Percentiles rank a stretch among this genome's conserved stretches.
Evolutionary conservation across 495 filamentous ascomycete genomes (phyloP).

Genomic region (Cercophora samala): DNA sequence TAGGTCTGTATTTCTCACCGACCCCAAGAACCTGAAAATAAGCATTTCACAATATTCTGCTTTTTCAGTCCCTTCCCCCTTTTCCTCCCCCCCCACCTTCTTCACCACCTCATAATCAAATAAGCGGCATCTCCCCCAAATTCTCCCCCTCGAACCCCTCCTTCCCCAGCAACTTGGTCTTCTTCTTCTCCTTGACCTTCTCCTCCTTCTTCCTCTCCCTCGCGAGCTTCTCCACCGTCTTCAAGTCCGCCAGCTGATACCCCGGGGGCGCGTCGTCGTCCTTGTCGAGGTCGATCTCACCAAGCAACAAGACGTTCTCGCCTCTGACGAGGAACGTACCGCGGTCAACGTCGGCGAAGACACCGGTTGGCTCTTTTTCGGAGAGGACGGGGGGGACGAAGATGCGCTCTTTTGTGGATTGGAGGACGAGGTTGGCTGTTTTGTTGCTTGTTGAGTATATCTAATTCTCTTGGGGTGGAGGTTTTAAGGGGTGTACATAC

Average conservation of each 20-base stretch:
- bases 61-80: conserved; percentile 19
- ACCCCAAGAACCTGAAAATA: conserved; percentile 16
- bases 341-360: conserved; percentile 74
- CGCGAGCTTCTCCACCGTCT: conserved; percentile 67
- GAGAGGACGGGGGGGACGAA: conserved; percentile 53
- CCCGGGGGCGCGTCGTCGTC: conserved; percentile 81
- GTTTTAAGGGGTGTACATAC: conserved; percentile 48
- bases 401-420: conserved; percentile 83
- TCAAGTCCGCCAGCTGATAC: conserved; percentile 61
- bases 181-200: conserved; percentile 68
- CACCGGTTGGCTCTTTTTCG: conserved; percentile 34
- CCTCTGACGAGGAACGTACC: conserved; percentile 88
- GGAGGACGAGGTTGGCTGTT: conserved; percentile 87
- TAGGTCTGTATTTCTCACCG: conserved; percentile 9
- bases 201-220: conserved; percentile 64
- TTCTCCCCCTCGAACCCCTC: conserved; percentile 89
- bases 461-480: background rate
- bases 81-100: conserved; percentile 1
- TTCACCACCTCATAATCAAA: conserved; percentile 29
- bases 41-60: conserved; percentile 83
- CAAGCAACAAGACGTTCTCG: conserved; percentile 87
- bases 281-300: conserved; percentile 93
- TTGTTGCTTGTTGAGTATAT: conserved; percentile 12
- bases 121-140: conserved; percentile 69
- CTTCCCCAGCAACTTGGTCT: conserved; percentile 61